phyloP scores from a whole-genome alignment of 371 early-diverging fungal genomes.

The Saksenaea vasiformis region DNA sequence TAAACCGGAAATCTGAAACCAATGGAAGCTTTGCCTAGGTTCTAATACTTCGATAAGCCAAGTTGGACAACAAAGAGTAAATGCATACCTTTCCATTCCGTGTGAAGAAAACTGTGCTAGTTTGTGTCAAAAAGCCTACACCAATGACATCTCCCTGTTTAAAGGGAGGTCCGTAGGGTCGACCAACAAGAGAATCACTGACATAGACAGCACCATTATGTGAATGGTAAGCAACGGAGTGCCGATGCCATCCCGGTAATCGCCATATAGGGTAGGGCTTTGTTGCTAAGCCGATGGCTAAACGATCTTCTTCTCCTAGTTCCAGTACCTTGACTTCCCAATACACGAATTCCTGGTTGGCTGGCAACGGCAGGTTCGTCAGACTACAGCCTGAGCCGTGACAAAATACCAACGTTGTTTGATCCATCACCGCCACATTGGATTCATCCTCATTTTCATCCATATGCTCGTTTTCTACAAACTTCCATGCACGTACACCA shows the following conservation, averaged over 20 bases:
- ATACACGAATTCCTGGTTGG: constrained; percentile 65
- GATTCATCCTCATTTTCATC: constrained; percentile 42
- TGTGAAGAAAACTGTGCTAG: constrained; percentile 73
- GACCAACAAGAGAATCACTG: constrained; percentile 64
- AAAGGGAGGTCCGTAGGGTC: constrained; percentile 59
- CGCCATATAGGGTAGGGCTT: constrained; percentile 65
- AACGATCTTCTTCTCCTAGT: constrained; percentile 37
- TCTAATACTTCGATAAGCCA: constrained; percentile 14
- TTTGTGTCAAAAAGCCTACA: constrained; percentile 64
- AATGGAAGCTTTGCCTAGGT: constrained; percentile 52
- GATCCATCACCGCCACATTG: constrained; percentile 68
- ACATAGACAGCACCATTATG: constrained; percentile 55
- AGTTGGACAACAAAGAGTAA: background rate
- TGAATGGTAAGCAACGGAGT: constrained; percentile 70
- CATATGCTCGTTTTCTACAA: constrained; percentile 29
- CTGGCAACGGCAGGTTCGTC: constrained; percentile 74
- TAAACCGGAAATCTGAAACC: constrained; percentile 52
- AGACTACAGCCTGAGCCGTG: constrained; percentile 74
- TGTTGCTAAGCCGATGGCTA: constrained; percentile 64
- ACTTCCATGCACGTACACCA: constrained; percentile 42
- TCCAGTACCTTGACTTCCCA: constrained; percentile 72
- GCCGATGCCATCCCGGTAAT: constrained; percentile 61
- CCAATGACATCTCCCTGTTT: constrained; percentile 73
- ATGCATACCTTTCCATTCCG: constrained; percentile 62
- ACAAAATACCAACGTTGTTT: constrained; percentile 66